Base-by-base conservation (phyloP, 306 rosid genomes). In the Ziziphus jujuba region DNA sequence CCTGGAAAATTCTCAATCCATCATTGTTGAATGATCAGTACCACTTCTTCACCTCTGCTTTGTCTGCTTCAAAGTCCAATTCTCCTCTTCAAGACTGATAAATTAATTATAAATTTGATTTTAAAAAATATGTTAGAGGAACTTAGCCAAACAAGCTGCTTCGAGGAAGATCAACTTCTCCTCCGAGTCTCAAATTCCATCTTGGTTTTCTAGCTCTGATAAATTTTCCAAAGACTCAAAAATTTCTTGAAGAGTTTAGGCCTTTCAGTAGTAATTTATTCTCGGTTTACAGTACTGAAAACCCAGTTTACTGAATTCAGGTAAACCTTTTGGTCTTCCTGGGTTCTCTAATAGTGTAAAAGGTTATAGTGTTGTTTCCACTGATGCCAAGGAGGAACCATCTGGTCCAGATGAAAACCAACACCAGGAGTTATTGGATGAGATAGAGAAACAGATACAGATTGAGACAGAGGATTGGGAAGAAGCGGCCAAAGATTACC, bases 401-500 rank as follows among this genome's bases (percentile, higher is more conserved):
- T 80, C 91, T 6, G 84, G 88, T 6, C 79, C 85, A 0, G 88
- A 86, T 9, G 91, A 89, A 65, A 72, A 82, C 38, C 33, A n/a
- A n/a, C n/a, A 28, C 33, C 93, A 80, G 65, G 84, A 85, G 31
- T 43, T 86, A 69, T 21, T 81, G 58, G 83, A 77, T 62, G 75
- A 61, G 24, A 63, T 82, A 78, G 56, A 17, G 25, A 85, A 96
- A 69, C 99, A 93, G 85, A 43, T 93, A 44, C 82, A 90, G 59
- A 22, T 74, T 38, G 99, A 93, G 87, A 93, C 99, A 0, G 95
- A 90, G 82, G 97, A 97, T 6, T 93, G 99, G 99, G 90, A 90
- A 45, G 81, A 82, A 7, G 99, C 99, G 1, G 97, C 97, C 0
- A 79, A 65, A 50, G 99, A 90, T 80, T 93, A 93, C 72, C 83